Evolutionary conservation across 2,329 filamentous ascomycete genomes (phyloP).

Genomic region (Beauveria varroae): DNA sequence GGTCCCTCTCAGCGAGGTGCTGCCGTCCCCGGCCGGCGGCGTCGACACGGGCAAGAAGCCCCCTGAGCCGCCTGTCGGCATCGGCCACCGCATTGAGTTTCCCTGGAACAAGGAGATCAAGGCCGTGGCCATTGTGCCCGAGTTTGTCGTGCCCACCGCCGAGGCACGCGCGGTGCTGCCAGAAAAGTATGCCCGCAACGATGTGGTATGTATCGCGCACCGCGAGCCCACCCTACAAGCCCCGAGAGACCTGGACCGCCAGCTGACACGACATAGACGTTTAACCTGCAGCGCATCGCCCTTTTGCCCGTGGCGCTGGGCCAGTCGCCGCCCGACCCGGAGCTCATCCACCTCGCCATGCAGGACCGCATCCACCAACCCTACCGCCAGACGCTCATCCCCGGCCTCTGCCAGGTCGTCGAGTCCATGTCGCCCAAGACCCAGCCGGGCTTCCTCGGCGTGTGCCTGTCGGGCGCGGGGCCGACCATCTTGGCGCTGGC

Average conservation of each 20-base stretch:
- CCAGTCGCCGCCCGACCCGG: slow-evolving; percentile 80
- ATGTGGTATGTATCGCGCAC: slow-evolving; percentile 57
- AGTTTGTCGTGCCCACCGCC: slow-evolving; percentile 93
- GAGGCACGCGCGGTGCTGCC: slow-evolving; percentile 83
- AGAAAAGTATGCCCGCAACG: slow-evolving; percentile 66
- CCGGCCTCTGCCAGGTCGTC: slow-evolving; percentile 83
- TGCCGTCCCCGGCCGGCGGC: slow-evolving; percentile 83
- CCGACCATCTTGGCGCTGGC: slow-evolving; percentile 92
- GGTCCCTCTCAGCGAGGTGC: slow-evolving; percentile 88
- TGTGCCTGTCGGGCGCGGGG: slow-evolving; percentile 90
- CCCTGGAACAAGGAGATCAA: slow-evolving; percentile 93
- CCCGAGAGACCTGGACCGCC: too few species aligned
- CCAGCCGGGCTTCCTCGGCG: slow-evolving; percentile 82
- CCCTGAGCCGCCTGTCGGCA: slow-evolving; percentile 81
- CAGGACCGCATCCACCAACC: slow-evolving; percentile 98
- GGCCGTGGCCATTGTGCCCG: slow-evolving; percentile 89
- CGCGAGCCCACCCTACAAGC: not conserved
- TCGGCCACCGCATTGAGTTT: slow-evolving; percentile 95
- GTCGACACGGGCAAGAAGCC: slow-evolving; percentile 82
- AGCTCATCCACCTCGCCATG: slow-evolving; percentile 96
- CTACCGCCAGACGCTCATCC: slow-evolving; percentile 86
- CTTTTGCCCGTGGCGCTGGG: slow-evolving; percentile 84
- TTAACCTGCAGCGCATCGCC: slow-evolving; percentile 92
- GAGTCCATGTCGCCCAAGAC: slow-evolving; percentile 82
- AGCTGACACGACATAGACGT: slow-evolving; percentile 46